Conservation (phyloP, 345 rosid genomes). For the Populus nigra region DNA sequence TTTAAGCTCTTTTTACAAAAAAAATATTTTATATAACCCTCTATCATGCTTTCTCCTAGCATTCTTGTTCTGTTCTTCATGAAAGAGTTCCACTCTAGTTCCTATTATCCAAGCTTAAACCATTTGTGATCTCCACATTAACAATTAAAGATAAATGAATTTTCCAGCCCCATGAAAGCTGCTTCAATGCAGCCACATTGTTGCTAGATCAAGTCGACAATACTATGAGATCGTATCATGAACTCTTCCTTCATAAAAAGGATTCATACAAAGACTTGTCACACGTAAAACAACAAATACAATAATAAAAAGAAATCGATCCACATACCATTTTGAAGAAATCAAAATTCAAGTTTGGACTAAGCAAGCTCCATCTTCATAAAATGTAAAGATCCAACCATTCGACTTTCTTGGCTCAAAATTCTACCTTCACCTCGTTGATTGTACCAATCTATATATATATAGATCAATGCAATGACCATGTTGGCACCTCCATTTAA, state of each 20-base stretch:
- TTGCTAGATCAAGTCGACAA: not conserved
- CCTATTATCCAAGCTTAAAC: not conserved
- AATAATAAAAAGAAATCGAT: not conserved
- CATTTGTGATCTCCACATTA: not conserved
- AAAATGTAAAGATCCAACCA: not conserved
- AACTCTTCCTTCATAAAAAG: not conserved
- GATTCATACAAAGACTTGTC: not conserved
- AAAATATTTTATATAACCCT: too few relatives aligned
- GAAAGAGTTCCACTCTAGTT: too few relatives aligned
- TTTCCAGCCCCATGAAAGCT: not conserved
- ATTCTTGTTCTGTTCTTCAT: not conserved
- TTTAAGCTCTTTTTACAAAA: too few relatives aligned
- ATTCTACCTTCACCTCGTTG: constrained; percentile 1
- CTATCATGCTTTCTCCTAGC: not conserved
- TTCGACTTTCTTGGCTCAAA: not conserved
- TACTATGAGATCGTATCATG: not conserved
- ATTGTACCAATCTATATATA: not conserved
- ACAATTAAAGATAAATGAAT: not conserved
- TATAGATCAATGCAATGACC: not conserved
- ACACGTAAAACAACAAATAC: not conserved
- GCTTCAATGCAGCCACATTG: not conserved
- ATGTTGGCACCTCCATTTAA: not conserved
- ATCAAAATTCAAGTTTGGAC: constrained; percentile 4
- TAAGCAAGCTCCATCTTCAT: constrained; percentile 7
- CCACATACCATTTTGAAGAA: constrained; percentile 18